These are phyloP conservation scores for Saussurea involucrata DNA, from an alignment of 129 eudicot genomes.

Conservation along the genomic window DNA sequence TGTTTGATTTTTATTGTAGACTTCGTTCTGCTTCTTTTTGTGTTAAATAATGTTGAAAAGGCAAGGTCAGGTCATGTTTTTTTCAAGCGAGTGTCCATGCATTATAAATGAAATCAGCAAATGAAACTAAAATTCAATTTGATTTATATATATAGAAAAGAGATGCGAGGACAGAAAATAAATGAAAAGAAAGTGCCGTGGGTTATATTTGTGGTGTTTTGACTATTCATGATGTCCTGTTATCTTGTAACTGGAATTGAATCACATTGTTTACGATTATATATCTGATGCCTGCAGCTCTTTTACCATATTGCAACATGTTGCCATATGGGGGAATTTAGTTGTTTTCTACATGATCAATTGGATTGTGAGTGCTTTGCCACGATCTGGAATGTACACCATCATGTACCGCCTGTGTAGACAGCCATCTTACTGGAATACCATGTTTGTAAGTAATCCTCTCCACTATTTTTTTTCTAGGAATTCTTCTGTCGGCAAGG, in stretches of 20 bases:
- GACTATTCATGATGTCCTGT: not conserved
- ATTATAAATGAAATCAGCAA: no score
- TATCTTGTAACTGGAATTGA: conserved; percentile 1
- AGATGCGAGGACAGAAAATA: no score
- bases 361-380: conserved; percentile 82
- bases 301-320: conserved; percentile 84
- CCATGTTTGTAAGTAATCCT: conserved; percentile 73
- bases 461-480: not conserved
- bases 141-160: no score
- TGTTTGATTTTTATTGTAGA: not conserved
- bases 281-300: conserved; percentile 50
- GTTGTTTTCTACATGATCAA: conserved; percentile 76
- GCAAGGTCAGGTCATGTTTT: no score
- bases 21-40: not conserved
- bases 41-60: not conserved
- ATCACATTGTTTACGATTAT: not conserved
- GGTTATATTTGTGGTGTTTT: conserved; percentile 1
- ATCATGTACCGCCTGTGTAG: conserved; percentile 90
- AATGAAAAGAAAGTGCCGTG: no score
- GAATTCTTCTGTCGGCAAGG: not conserved
- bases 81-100: no score
- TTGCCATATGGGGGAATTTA: conserved; percentile 95
- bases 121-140: no score
- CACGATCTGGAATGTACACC: conserved; percentile 90
- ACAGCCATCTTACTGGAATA: conserved; percentile 93